Percentiles rank a stretch among this genome's conserved stretches.
These are phyloP conservation scores for Trametes maxima DNA, from an alignment of 768 basidiomycete genomes.

Conservation along the genomic window DNA sequence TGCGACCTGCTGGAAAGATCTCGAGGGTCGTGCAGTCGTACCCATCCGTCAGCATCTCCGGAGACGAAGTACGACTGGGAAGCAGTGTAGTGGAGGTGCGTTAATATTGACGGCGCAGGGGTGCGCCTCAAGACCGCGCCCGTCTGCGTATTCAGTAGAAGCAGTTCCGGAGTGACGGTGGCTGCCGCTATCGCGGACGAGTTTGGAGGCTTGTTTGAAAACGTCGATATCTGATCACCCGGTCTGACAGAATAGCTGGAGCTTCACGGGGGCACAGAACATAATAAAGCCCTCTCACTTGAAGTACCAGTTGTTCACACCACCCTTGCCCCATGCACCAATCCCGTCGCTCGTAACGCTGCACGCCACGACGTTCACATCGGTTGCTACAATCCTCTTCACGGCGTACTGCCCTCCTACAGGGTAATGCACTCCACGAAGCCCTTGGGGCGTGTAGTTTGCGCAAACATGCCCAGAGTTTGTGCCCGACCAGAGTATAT, in stretches of 20 bases:
- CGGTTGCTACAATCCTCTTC: conserved; percentile 74
- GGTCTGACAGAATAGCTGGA: conserved; percentile 31
- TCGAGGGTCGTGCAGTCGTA: conserved; percentile 74
- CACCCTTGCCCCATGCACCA: conserved; percentile 84
- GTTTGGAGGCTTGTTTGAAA: conserved; percentile 49
- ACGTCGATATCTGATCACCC: conserved; percentile 38
- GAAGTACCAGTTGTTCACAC: conserved; percentile 81
- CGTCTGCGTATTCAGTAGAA: conserved; percentile 73
- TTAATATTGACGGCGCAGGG: conserved; percentile 56
- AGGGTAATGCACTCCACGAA: conserved; percentile 73
- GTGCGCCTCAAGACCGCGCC: conserved; percentile 64
- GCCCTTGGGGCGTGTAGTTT: conserved; percentile 62
- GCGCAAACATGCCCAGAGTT: conserved; percentile 71
- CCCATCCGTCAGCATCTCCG: conserved; percentile 71
- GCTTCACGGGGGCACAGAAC: background rate
- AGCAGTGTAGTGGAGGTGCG: conserved; percentile 59
- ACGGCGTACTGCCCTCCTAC: conserved; percentile 71
- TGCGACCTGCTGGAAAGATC: conserved; percentile 53
- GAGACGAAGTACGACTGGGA: conserved; percentile 63
- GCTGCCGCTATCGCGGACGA: conserved; percentile 63
- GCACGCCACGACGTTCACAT: conserved; percentile 73
- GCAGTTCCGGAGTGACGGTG: conserved; percentile 59
- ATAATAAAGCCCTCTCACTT: conserved; percentile 51
- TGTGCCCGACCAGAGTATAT: conserved; percentile 85
- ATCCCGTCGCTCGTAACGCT: conserved; percentile 63